Base-by-base conservation (phyloP, 1,284 basidiomycete species). In the Sporisorium iseilematis-ciliati region DNA sequence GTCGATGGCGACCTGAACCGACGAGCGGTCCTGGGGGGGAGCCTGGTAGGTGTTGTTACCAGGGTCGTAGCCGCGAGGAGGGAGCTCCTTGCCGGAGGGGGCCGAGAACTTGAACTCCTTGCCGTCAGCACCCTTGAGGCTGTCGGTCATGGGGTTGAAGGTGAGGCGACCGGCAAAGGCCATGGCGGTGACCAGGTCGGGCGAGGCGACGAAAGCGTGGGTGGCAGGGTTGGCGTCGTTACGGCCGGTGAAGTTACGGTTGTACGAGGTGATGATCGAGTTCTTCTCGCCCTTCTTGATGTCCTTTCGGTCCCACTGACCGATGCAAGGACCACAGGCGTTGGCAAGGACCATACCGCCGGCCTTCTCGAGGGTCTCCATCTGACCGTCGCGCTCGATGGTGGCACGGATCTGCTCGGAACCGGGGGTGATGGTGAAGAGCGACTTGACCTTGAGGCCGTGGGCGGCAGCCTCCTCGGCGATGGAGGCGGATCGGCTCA, bases 171-270 rank as follows among this genome's bases (percentile, higher is more conserved):
- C 97, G 74, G 93, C 94, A 87, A 98, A 98, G 68, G 92, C 91
- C 90, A 99, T 92, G 77, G 97, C 96, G 80, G 97, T 99, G 86
- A 98, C 96, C 83, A 99, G 88, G 86, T 98, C 97, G 61, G 97
- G 96, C 63, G 95, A 98, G 60, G 97, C 93, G 84, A 99, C 95
- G 85, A 99, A 99, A 61, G 95, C 95, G 87, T 98, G 96, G 54
- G 97, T 99, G 75, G 94, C 95, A 40, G 95, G 95, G 90, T 99
- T 99, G 82, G 96, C 96, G 86, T 99, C 97, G 88, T 99, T 99
- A 87, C 96, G 94, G 73, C 95, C 96, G 81, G 96, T 98, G 89
- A 99, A 99, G 92, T 99, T 99, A 87, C 97, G 95, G 91, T 99
- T 99, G 91, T 99, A 99, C 26, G 95, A 98, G 58, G 96, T 97